Base-by-base conservation (phyloP, 371 early-diverging fungal species). In the Mucor irregularis region DNA sequence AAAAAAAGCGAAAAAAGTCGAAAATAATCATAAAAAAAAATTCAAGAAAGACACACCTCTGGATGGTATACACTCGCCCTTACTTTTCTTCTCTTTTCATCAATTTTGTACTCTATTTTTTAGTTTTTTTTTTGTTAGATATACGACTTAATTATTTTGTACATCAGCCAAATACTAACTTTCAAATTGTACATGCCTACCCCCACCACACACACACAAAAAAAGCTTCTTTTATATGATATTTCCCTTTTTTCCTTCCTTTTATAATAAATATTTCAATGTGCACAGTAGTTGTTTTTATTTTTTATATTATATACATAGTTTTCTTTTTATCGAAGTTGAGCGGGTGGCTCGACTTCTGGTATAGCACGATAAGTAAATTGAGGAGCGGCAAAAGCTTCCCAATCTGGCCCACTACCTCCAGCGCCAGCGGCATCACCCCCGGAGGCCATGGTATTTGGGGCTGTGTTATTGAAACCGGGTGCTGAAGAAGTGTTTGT, bases 291-390 rank as follows among this genome's bases (percentile, higher is more conserved):
- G n/a, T n/a, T n/a, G n/a, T n/a, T n/a, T n/a, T n/a, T n/a, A n/a
- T n/a, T 14, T 39, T 39, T 21, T 4, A 34, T 14, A 34, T 9
- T 14, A 34, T 14, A 4, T 34, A 14, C n/a, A 10, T 34, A 14
- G 4, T 34, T 34, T 14, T 34, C n/a, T 9, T 29, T 29, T 54
- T 61, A 61, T 17, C 55, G 50, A 39, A 54, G 34, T 4, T 76
- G 68, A 31, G 63, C 33, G 4, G 82, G 82, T 6, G 82, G 82
- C 16, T 80, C 82, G 7, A 70, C 52, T 38, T 82, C 82, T 4
- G 82, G 82, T 38, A 82, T 67, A 22, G 62, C 46, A 34, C 64
- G 56, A 37, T 73, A 66, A 25, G 55, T 62, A 53, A 82, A 82
- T 1, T 46, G 28, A 5, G 66, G 69, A 4, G 77, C 75, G 8